Base-by-base conservation (phyloP, 1,284 basidiomycete genomes). In the Rhodotorula sp. region DNA sequence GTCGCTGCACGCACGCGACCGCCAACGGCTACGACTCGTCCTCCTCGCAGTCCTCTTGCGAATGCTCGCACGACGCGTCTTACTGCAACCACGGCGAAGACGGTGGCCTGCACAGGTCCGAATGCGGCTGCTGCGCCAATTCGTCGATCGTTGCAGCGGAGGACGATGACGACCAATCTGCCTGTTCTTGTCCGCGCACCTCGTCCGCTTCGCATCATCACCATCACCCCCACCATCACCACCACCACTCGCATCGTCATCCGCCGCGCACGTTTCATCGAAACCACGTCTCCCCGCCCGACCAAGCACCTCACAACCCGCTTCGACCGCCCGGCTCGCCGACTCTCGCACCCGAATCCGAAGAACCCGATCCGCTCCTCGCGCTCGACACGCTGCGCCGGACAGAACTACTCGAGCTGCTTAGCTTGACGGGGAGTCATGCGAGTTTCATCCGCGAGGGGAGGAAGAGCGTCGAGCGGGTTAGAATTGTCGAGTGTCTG, bases 401-500 rank as follows among this genome's bases (percentile, higher is more conserved):
- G 22, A 64, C 71, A 8, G 68, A 68, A 44, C 57, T 75, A 22
- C 67, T 75, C 62, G 73, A 75, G 55, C 48, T 72, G n/a, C 34
- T 75, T 48, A 67, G 64, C 57, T 30, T 75, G 44, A 73, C 73
- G 22, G 73, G 73, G 0, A 61, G 56, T 16, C 73, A 75, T 24
- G 73, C 73, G 52, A 67, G 65, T 47, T 75, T 75, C 57, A 75
- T 75, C 53, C 37, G 64, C 7, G 67, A 75, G 31, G 64, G 61
- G 11, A 40, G 65, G 46, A 75, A 72, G 62, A 64, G 59, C 28
- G 68, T 75, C 58, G 71, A 75, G 58, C 54, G 73, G 16, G 73
- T 75, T 0, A 50, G 73, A n/a, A 68, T 75, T 31, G 68, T 75
- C 61, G 73, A 75, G 59, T 75, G 73, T 48, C 44, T 75, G 26